Evolutionary conservation across 208 protist species (phyloP).

Genomic region (Crithidia fasciculata): DNA sequence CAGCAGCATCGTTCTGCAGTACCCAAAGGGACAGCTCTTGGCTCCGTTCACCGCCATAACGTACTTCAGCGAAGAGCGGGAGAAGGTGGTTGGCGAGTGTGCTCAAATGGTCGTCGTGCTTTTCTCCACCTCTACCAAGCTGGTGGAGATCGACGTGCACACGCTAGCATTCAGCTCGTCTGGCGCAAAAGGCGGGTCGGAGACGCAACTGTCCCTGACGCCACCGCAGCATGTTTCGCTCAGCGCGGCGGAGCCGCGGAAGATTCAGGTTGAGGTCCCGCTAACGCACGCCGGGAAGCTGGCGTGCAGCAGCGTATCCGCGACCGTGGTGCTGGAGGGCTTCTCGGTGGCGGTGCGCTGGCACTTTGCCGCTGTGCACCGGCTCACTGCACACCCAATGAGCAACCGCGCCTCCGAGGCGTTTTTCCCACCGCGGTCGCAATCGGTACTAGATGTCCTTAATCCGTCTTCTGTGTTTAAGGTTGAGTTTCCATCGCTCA

Average conservation of each 20-base stretch:
- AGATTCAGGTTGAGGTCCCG: constrained; percentile 20
- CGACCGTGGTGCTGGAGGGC: constrained; percentile 30
- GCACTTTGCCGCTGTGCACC: constrained; percentile 9
- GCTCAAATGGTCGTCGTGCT: constrained; percentile 26
- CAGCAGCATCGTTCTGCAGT: constrained; percentile 26
- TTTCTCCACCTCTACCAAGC: constrained; percentile 33
- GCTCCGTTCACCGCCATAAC: constrained; percentile 37
- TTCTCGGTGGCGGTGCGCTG: constrained; percentile 32
- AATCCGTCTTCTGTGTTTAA: constrained; percentile 41
- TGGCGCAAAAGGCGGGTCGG: neutral
- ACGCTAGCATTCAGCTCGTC: constrained; percentile 23
- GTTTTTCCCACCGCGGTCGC: constrained; percentile 8
- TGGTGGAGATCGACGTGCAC: constrained; percentile 23
- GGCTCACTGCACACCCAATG: constrained; percentile 22
- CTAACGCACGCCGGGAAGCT: constrained; percentile 50
- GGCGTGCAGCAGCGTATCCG: constrained; percentile 39
- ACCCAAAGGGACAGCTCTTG: constrained; percentile 36
- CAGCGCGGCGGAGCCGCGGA: constrained; percentile 14
- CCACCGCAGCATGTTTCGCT: constrained; percentile 12
- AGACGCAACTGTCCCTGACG: constrained; percentile 11
- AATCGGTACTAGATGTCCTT: constrained; percentile 29
- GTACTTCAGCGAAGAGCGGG: constrained; percentile 18
- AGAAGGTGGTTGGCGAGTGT: constrained; percentile 22
- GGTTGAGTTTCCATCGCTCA: constrained; percentile 36
- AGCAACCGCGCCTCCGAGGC: constrained; percentile 2